Evolutionary conservation across 148 eudicot species (phyloP), one percentile per base, ranked within the genome.

Genomic region (Agrostemma githago): DNA sequence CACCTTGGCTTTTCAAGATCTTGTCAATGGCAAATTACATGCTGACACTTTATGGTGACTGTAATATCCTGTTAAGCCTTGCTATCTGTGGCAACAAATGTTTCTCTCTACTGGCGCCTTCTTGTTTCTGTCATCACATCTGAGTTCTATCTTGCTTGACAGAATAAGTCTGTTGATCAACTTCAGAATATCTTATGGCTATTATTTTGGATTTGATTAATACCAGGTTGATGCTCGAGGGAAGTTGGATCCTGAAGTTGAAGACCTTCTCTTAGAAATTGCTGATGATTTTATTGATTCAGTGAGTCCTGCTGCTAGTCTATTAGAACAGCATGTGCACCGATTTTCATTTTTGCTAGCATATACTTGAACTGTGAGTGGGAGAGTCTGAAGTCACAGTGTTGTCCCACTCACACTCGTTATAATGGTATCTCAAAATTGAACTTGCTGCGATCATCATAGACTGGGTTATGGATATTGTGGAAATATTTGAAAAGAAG

Each of bases 221-320:
- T 64, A 74, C 62, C 83, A 93, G 98, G 88, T 93, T 82, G 90
- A 90, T 82, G 76, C 85, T 44, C 88, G 72, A 15, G 96, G 85
- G 72, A 87, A 74, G 79, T 68, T 93, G 77, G 96, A 88, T 81
- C 93, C 93, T 42, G 93, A 86, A 81, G 96, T 93, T 79, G 96
- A 93, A 84, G 96, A 87, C 71, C 81, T 93, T 59, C 86, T 93
- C 42, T 74, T 93, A 76, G 90, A 87, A 75, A 62, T 90, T 72
- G 98, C 96, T 38, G 98, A 93, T 82, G 87, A 93, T 80, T 93
- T 93, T 79, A 87, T 90, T 81, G 94, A 93, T 75, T 85, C 96
- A 37, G 98, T 93, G 74, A 89, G 96, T 79, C 78, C 76, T 76
- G 62, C 62, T 41, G 43, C 41, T 46, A 46, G 62, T 48, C 62